These are phyloP conservation scores for Hamamelis virginiana DNA, from an alignment of 164 flowering plant genomes.

Conservation along the genomic window DNA sequence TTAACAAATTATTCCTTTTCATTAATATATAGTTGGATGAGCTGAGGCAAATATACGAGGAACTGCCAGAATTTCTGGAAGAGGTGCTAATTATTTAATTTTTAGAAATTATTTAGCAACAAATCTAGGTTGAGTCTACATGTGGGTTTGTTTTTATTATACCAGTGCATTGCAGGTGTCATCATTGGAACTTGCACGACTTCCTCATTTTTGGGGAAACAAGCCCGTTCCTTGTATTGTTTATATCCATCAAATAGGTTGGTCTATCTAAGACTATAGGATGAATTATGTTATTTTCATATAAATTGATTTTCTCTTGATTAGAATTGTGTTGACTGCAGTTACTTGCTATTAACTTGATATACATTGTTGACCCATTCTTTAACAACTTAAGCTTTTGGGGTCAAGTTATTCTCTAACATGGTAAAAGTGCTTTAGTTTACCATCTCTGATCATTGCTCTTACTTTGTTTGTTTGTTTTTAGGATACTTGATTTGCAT, in stretches of 20 bases:
- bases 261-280: conserved; percentile 8
- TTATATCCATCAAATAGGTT: conserved; percentile 90
- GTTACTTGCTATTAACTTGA: too few species aligned
- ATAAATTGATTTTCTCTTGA: too few species aligned
- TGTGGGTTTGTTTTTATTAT: conserved; percentile 6
- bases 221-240: conserved; percentile 59
- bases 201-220: conserved; percentile 48
- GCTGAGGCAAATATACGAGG: conserved; percentile 85
- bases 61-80: conserved; percentile 83
- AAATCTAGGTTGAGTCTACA: background rate
- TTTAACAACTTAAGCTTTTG: too few species aligned
- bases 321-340: too few species aligned
- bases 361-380: too few species aligned
- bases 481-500: conserved; percentile 88
- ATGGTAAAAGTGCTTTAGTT: too few species aligned
- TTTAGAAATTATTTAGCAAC: background rate
- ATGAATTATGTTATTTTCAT: background rate
- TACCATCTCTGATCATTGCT: too few species aligned
- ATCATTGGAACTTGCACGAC: conserved; percentile 63
- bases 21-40: conserved; percentile 71
- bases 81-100: conserved; percentile 45
- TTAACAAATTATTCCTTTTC: background rate
- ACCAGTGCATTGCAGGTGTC: conserved; percentile 57
- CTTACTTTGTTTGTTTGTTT: conserved; percentile 4
- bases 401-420: too few species aligned